A percentile compares a stretch with the other conserved stretches of the same genome.
Conservation (phyloP, 202 grass and related monocot species). For the Schoenoplectus tabernaemontani region DNA sequence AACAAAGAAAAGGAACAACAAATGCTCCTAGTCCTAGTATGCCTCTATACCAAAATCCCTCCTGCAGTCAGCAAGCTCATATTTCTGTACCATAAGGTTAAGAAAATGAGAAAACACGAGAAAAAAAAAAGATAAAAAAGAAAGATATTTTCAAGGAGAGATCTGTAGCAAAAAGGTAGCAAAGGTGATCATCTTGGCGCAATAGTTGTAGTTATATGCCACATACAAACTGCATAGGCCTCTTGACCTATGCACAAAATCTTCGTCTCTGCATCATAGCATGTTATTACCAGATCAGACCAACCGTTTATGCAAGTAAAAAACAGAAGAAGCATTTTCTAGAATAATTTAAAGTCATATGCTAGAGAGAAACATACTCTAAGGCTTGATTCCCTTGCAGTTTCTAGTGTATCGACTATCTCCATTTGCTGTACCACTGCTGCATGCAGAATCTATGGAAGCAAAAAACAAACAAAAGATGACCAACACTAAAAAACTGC, state of each 20-base stretch:
- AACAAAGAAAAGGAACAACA: slow-evolving; percentile 11
- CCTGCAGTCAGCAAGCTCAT: not conserved
- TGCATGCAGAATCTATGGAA: slow-evolving; percentile 41
- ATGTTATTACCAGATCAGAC: not conserved
- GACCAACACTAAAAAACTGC: not conserved
- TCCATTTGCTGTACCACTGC: slow-evolving; percentile 45
- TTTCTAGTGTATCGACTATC: slow-evolving; percentile 41
- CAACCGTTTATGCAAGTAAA: not conserved
- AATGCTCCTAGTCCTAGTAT: slow-evolving; percentile 5
- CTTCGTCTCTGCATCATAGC: slow-evolving; percentile 41
- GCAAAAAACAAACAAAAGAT: slow-evolving; percentile 11
- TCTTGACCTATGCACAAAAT: slow-evolving; percentile 51
- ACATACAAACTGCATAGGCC: not conserved
- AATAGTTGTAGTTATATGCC: not conserved
- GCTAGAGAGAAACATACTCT: slow-evolving; percentile 30
- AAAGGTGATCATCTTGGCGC: not conserved
- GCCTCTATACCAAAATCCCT: slow-evolving; percentile 11
- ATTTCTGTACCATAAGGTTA: slow-evolving; percentile 4
- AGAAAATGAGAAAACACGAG: not conserved
- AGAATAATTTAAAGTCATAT: not conserved
- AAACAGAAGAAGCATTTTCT: not conserved
- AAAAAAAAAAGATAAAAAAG: not conserved
- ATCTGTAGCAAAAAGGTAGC: not conserved
- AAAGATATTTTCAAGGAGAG: not conserved
- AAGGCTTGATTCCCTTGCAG: slow-evolving; percentile 28